Evolutionary conservation across 129 eudicot species (phyloP).

Genomic region (Artemisia annua): DNA sequence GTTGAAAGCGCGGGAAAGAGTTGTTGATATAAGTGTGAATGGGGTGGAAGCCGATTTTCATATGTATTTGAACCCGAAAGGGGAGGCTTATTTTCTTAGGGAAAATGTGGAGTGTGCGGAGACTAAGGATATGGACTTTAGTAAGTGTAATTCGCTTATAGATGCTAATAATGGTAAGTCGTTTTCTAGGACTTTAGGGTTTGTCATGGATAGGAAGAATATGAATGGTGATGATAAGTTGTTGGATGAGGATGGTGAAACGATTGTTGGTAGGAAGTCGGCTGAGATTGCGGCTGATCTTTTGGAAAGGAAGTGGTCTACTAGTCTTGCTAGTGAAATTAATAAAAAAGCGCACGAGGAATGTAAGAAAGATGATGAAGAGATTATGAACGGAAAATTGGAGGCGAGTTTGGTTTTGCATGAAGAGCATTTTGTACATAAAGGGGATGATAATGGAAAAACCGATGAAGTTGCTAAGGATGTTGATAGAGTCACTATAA

Average conservation of each 20-base stretch:
- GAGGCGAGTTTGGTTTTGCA: slow-evolving; percentile 40
- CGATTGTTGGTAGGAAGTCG: slow-evolving; percentile 43
- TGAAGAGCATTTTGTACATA: slow-evolving; percentile 37
- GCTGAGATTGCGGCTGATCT: slow-evolving; percentile 94
- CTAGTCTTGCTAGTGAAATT: slow-evolving; percentile 44
- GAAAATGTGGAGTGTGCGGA: slow-evolving; percentile 55
- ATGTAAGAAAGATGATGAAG: slow-evolving; percentile 16
- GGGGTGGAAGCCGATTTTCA: slow-evolving; percentile 76
- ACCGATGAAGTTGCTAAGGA: slow-evolving; percentile 13
- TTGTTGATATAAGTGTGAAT: slow-evolving; percentile 72
- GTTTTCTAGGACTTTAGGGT: slow-evolving; percentile 59
- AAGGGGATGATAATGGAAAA: background rate
- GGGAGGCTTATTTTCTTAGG: slow-evolving; percentile 78
- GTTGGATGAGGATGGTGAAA: slow-evolving; percentile 24
- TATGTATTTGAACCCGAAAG: slow-evolving; percentile 80
- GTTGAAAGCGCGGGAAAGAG: slow-evolving; percentile 70
- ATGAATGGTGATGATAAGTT: slow-evolving; percentile 23
- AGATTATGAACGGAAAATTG: slow-evolving; percentile 21
- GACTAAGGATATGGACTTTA: slow-evolving; percentile 50
- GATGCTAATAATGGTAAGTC: slow-evolving; percentile 43
- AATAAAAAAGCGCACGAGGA: slow-evolving; percentile 25
- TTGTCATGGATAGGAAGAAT: slow-evolving; percentile 57
- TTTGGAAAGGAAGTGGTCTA: slow-evolving; percentile 84
- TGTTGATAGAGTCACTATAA: slow-evolving; percentile 27
- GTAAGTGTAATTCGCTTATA: slow-evolving; percentile 36